Base-by-base conservation (phyloP, 352 stramenopile genomes). In the Globisporangium splendens region DNA sequence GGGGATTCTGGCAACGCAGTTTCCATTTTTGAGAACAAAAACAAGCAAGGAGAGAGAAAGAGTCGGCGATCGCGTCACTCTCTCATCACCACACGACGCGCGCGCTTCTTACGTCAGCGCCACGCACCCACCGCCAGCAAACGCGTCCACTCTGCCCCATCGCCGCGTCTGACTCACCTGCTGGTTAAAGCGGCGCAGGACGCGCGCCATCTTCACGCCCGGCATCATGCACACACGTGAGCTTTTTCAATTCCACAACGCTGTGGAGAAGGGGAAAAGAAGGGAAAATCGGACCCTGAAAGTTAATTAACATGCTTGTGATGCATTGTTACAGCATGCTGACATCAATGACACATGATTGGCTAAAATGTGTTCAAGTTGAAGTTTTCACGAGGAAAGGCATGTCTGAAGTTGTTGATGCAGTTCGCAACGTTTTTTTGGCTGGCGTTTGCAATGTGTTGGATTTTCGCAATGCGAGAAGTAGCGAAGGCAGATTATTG, bases 151-250 rank as follows among this genome's bases (percentile, higher is more conserved):
- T 43, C 38, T 43, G 11, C 14, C 38, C 14, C 38, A 31, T 43
- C 38, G 3, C 8, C 38, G 10, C 48, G 22, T 54, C 42, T 47
- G 49, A 51, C 56, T 35, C 44, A 79, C 71, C 71, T 77, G 69
- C 48, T 61, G 50, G 57, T 49, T 70, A n/a, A 66, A 50, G 61
- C 59, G 43, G 47, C 61, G 65, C 43, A 63, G 43, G 28, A 73
- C 51, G 44, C 62, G 70, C 44, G 62, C 62, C 51, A 79, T 72
- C 21, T 56, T 66, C 38, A 65, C 56, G 18, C 59, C 60, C 62
- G 74, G 64, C 31, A 69, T 54, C 50, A 31, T 64, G 67, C 70
- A 79, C 75, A 15, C 12, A 47, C 18, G 15, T 20, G 42, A 10
- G 18, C 20, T 48, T 56, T 15, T 55, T 56, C 38, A 47, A 56